Conservation (phyloP, 345 rosid species). For the Bruguiera sexangula region DNA sequence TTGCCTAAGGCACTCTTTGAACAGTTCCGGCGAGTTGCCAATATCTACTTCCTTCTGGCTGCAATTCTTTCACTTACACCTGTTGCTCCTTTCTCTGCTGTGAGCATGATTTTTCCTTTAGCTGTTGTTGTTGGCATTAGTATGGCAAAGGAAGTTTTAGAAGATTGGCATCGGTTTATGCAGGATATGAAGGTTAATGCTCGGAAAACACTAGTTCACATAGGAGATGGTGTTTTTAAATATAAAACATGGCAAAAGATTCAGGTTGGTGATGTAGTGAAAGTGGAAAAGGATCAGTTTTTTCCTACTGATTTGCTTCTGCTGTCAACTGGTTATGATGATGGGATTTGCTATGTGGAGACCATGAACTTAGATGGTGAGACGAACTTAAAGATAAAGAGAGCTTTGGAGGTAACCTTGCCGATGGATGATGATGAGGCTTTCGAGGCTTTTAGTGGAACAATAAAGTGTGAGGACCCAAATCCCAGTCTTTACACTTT, state of each 20-base stretch:
- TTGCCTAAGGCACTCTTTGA: conserved; percentile 24
- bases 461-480: conserved; percentile 24
- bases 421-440: conserved; percentile 7
- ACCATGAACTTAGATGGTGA: conserved; percentile 25
- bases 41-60: conserved; percentile 20
- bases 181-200: conserved; percentile 16
- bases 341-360: conserved; percentile 22
- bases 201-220: conserved; percentile 7
- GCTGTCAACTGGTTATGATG: conserved; percentile 14
- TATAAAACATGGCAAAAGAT: conserved; percentile 12
- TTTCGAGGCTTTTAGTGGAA: conserved; percentile 9
- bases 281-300: conserved; percentile 15
- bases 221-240: conserved; percentile 13
- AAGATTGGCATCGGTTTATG: conserved; percentile 19
- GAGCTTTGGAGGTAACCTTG: conserved; percentile 18
- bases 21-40: conserved; percentile 27
- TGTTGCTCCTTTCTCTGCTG: conserved; percentile 12
- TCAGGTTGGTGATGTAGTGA: conserved; percentile 21
- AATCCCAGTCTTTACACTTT: conserved; percentile 24
- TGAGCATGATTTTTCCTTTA: conserved; percentile 15
- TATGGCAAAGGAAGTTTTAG: conserved; percentile 20
- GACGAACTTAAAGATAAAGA: conserved; percentile 19
- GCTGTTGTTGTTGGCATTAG: conserved; percentile 17
- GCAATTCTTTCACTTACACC: conserved; percentile 18
- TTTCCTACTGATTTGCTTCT: conserved; percentile 24